Evolutionary conservation across 805 yeast species (phyloP).

Genomic region (Wickerhamomyces ciferrii): DNA sequence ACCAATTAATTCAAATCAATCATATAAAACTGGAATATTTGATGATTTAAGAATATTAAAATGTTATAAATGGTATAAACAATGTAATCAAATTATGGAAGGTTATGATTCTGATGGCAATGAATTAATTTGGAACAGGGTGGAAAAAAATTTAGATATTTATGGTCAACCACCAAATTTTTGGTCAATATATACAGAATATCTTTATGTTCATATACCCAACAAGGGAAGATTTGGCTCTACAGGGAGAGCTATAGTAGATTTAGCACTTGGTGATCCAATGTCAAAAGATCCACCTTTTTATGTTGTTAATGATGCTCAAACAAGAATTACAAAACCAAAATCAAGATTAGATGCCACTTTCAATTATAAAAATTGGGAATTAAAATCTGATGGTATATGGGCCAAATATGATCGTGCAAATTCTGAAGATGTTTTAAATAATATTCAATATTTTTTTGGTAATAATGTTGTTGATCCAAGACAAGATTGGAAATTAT

Average conservation of each 20-base stretch:
- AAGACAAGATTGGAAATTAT: constrained; percentile 47
- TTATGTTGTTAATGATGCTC: constrained; percentile 29
- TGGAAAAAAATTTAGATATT: constrained; percentile 19
- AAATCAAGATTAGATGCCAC: constrained; percentile 19
- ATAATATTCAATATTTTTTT: constrained; percentile 45
- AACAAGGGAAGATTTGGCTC: constrained; percentile 5
- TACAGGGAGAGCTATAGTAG: constrained; percentile 31
- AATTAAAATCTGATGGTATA: constrained; percentile 39
- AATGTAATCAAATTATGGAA: constrained; percentile 21
- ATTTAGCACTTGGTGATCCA: constrained; percentile 36
- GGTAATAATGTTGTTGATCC: constrained; percentile 56
- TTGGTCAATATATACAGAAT: constrained; percentile 18
- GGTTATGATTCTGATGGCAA: background rate
- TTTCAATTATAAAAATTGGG: constrained; percentile 33
- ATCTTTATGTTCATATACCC: constrained; percentile 22
- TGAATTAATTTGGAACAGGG: constrained; percentile 20
- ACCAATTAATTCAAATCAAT: constrained; percentile 7
- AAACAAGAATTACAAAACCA: constrained; percentile 20
- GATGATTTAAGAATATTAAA: constrained; percentile 24
- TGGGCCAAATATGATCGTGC: constrained; percentile 49
- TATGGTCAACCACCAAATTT: constrained; percentile 10
- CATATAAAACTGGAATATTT: constrained; percentile 24
- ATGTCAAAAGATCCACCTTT: constrained; percentile 30
- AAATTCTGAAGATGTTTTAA: constrained; percentile 28
- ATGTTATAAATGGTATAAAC: constrained; percentile 26